Evolutionary conservation across 345 rosid genomes (phyloP).

Genomic region (Euphorbia tirucalli): DNA sequence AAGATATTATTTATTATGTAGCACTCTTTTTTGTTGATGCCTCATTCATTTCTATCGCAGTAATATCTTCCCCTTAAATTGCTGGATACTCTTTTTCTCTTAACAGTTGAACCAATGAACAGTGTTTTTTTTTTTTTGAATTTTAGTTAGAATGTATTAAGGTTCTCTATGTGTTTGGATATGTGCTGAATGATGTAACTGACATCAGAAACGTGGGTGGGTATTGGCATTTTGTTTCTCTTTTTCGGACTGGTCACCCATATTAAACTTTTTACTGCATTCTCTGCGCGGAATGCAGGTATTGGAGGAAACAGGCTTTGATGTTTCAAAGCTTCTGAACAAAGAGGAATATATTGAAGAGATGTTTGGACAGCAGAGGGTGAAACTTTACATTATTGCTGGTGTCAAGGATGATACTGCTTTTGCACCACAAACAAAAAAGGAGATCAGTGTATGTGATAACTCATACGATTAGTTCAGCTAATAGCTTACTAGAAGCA

Average conservation of each 20-base stretch:
- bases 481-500: neutral
- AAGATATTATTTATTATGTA: constrained; percentile 15
- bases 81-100: neutral
- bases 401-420: constrained; percentile 88
- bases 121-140: neutral
- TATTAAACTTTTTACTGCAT: neutral
- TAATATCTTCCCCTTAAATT: neutral
- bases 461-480: neutral
- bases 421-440: constrained; percentile 95
- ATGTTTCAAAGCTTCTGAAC: constrained; percentile 74
- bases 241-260: too few relatives aligned
- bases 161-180: constrained; percentile 8
- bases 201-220: constrained; percentile 8
- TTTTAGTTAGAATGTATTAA: neutral
- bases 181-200: neutral
- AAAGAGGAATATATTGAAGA: constrained; percentile 78
- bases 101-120: neutral
- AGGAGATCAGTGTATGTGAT: constrained; percentile 93
- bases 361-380: constrained; percentile 94
- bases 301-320: constrained; percentile 94
- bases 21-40: neutral
- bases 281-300: constrained; percentile 49
- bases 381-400: constrained; percentile 82
- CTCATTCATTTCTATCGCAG: neutral
- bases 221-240: neutral